Percentiles rank a stretch among this genome's conserved stretches.
These are phyloP conservation scores for Zychaea mexicana DNA, from an alignment of 371 early-diverging fungal species.

Conservation along the genomic window DNA sequence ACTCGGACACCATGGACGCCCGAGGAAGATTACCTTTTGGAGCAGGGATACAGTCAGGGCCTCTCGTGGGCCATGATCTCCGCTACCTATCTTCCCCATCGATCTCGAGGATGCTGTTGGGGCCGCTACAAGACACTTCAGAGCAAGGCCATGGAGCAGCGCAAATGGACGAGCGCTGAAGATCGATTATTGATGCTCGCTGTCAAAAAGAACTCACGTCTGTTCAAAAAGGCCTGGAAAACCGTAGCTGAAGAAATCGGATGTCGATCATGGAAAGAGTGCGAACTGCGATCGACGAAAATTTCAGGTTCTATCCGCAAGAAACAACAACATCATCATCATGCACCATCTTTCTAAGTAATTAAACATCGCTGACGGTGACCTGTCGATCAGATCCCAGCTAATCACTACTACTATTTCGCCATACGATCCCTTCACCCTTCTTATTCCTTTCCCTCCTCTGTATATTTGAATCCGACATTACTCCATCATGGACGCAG, in stretches of 20 bases:
- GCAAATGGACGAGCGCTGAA: constrained; percentile 26
- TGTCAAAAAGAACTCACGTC: constrained; percentile 22
- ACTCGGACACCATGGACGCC: constrained; percentile 56
- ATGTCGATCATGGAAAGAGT: constrained; percentile 30
- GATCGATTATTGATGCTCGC: constrained; percentile 23
- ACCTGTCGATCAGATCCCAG: not conserved
- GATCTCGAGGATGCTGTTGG: constrained; percentile 56
- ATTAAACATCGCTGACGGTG: not conserved
- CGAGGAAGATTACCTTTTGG: constrained; percentile 48
- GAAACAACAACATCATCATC: constrained; percentile 13
- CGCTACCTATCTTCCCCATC: constrained; percentile 47
- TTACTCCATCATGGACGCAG: not conserved
- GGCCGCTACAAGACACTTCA: constrained; percentile 54
- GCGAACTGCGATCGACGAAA: constrained; percentile 22
- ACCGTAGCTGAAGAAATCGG: constrained; percentile 27
- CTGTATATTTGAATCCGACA: not conserved
- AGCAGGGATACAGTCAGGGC: constrained; percentile 48
- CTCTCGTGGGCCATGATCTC: constrained; percentile 54
- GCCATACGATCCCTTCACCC: not conserved
- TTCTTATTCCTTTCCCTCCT: not conserved
- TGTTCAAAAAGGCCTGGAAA: constrained; percentile 36
- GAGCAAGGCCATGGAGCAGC: constrained; percentile 22
- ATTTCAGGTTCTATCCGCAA: constrained; percentile 16
- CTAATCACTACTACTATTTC: not conserved
- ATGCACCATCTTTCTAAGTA: constrained; percentile 1